phyloP scores from a whole-genome alignment of 768 basidiomycete genomes.

The Rhizopogon vulgaris region DNA sequence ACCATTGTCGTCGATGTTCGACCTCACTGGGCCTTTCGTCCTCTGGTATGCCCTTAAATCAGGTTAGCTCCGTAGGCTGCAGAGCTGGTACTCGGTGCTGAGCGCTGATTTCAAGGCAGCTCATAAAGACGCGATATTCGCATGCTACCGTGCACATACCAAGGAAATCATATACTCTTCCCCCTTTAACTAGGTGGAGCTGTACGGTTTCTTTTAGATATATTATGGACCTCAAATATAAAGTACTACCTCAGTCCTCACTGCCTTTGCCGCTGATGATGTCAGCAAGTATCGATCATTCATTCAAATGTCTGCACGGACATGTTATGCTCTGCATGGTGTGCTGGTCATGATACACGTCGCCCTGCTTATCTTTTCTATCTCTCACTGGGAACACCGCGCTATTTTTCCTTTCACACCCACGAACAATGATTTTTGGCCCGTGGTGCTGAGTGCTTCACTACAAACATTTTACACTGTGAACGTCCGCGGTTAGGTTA shows the following conservation, averaged over 20 bases:
- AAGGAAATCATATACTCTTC: not conserved
- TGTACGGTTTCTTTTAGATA: no score
- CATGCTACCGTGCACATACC: no score
- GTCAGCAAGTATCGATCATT: no score
- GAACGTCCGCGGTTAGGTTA: not conserved
- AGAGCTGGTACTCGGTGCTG: constrained; percentile 11
- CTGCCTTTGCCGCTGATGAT: no score
- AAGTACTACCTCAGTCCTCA: no score
- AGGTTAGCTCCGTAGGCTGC: constrained; percentile 13
- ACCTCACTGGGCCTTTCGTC: not conserved
- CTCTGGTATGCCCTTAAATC: constrained; percentile 5
- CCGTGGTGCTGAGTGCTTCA: not conserved
- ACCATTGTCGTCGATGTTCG: not conserved
- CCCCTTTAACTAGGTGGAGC: constrained; percentile 11
- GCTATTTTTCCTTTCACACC: not conserved
- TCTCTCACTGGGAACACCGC: not conserved
- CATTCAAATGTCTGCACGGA: no score
- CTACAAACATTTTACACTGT: not conserved
- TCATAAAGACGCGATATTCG: no score
- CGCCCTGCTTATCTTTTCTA: no score
- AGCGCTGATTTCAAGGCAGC: no score
- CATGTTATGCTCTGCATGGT: no score
- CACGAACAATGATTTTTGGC: not conserved
- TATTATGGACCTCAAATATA: no score
- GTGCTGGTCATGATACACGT: no score